Base-by-base conservation (phyloP, 805 yeast genomes). In the Nakazawaea ernobii region DNA sequence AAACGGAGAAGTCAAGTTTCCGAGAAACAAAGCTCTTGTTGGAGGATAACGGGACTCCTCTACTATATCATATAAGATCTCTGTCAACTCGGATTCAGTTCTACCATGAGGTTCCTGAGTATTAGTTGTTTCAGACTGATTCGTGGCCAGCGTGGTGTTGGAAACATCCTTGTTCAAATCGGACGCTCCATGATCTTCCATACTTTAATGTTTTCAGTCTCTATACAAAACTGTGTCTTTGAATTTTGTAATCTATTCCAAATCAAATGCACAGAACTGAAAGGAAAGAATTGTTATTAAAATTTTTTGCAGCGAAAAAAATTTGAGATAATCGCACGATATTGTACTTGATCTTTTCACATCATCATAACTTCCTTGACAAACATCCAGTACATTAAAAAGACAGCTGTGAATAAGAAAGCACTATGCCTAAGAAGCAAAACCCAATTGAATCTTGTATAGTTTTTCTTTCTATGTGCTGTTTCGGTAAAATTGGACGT, bases 1-100 rank as follows among this genome's bases (percentile, higher is more conserved):
- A 41, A 71, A 57, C 10, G 72, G 71, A 4, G 63, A 54, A 13
- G 70, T 6, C 41, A 73, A 58, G 52, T 73, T 73, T 11, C 70
- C 77, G n/a, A 73, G 61, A 46, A 72, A 63, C 35, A 73, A 53
- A 0, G 77, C 75, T 42, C 77, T 57, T 5, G 77, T 73, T 43
- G 61, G 60, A 35, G 60, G 65, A 55, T 62, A 73, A 27, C 54
- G 49, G 4, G 75, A 62, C 14, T 54, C 55, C 4, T 60, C 65
- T 30, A 46, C 51, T 26, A 65, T 59, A 20, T 60, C 67, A 49
- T 73, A 73, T 6, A 57, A 49, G 26, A 65, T 59, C 11, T 68
- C 70, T 32, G 24, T 20, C 24, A 20, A 20, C 24, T 20, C 24
- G 24, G 24, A 20, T 20, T 20, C 24, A 3, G 24, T 20, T 20